A percentile compares a stretch with the other conserved stretches of the same genome.
Conservation (phyloP, 352 stramenopile genomes). For the Phytopythium ostracodes region DNA sequence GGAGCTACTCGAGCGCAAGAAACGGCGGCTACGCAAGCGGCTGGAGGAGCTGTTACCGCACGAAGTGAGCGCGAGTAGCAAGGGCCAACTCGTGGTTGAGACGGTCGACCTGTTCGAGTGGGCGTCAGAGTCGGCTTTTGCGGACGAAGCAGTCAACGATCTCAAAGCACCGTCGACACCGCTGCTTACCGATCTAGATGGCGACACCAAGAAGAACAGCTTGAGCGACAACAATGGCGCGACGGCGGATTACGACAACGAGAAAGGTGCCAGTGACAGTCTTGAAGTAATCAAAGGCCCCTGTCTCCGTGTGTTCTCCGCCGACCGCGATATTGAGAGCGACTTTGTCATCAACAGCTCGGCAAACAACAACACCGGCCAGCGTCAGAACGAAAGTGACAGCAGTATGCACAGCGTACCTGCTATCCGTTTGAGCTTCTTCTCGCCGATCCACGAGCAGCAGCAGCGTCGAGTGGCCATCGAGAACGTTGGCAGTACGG, state of each 20-base stretch:
- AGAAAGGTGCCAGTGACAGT: background rate
- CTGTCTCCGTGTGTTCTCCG: constrained; percentile 12
- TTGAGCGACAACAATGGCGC: constrained; percentile 4
- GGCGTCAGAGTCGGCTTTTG: constrained; percentile 21
- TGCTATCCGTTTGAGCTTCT: constrained; percentile 40
- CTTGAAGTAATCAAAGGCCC: background rate
- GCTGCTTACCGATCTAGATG: background rate
- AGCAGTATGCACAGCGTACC: background rate
- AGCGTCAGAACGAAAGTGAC: background rate
- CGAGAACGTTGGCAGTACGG: constrained; percentile 47
- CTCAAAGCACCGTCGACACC: background rate
- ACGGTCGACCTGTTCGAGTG: constrained; percentile 72
- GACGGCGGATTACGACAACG: background rate
- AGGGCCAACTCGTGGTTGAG: constrained; percentile 44
- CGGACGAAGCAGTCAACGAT: constrained; percentile 4
- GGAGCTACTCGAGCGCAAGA: constrained; percentile 51
- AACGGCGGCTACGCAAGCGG: constrained; percentile 63
- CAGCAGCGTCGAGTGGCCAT: constrained; percentile 37
- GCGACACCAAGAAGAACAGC: constrained; percentile 6
- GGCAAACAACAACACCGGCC: background rate
- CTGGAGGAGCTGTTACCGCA: constrained; percentile 60
- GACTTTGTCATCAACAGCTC: constrained; percentile 1
- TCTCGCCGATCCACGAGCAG: constrained; percentile 27
- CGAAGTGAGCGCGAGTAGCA: constrained; percentile 47
- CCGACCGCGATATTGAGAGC: background rate